A percentile compares a stretch with the other conserved stretches of the same genome.
These are phyloP conservation scores for Suillus sp. DNA, from an alignment of 768 basidiomycete genomes.

Conservation along the genomic window DNA sequence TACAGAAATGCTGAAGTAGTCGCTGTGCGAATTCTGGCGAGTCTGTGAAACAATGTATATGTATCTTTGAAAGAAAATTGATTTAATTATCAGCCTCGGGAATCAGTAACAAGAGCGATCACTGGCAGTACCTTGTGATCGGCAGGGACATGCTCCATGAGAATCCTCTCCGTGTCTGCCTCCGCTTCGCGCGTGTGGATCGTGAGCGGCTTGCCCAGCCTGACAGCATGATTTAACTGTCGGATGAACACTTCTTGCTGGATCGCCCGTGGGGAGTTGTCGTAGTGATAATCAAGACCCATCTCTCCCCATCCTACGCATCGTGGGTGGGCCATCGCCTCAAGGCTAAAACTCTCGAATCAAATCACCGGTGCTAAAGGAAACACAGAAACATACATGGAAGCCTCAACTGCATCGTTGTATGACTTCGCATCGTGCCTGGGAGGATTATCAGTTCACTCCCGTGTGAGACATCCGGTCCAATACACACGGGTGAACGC, in stretches of 20 bases:
- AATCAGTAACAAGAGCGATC: background rate
- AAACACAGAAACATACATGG: slow-evolving; percentile 52
- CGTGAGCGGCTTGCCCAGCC: slow-evolving; percentile 73
- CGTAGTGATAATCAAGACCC: slow-evolving; percentile 85
- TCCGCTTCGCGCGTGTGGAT: slow-evolving; percentile 90
- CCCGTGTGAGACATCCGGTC: background rate
- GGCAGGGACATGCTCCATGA: slow-evolving; percentile 74
- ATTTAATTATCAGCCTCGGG: background rate
- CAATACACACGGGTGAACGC: slow-evolving; percentile 68
- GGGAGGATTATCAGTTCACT: slow-evolving; percentile 4
- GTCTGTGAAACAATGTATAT: slow-evolving; percentile 90
- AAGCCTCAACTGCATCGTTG: slow-evolving; percentile 63
- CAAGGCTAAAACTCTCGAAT: slow-evolving; percentile 45
- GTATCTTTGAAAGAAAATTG: slow-evolving; percentile 50
- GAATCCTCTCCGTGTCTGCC: slow-evolving; percentile 74
- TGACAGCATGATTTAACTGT: slow-evolving; percentile 70
- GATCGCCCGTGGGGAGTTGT: slow-evolving; percentile 68
- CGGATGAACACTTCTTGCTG: slow-evolving; percentile 68
- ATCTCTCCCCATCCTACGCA: slow-evolving; percentile 92
- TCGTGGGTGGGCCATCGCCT: slow-evolving; percentile 77
- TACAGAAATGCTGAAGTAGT: slow-evolving; percentile 75
- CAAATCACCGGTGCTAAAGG: background rate
- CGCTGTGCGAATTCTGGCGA: slow-evolving; percentile 71
- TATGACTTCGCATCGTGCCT: slow-evolving; percentile 77
- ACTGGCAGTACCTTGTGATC: slow-evolving; percentile 55